Evolutionary conservation across 2,329 filamentous ascomycete species (phyloP).

Genomic region (Cryphonectria radicalis): DNA sequence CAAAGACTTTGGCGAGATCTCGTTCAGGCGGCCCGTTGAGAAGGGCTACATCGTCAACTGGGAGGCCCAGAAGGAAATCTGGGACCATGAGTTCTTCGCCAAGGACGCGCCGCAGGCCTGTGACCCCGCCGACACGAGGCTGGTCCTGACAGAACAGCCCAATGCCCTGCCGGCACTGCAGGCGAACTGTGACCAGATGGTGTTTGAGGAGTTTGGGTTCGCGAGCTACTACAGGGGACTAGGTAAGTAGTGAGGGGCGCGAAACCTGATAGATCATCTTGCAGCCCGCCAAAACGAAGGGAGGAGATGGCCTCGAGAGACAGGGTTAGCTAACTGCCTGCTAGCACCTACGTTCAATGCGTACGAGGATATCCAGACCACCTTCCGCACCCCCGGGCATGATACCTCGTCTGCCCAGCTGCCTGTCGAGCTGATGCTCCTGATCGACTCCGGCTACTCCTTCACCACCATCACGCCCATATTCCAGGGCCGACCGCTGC

Average conservation of each 20-base stretch:
- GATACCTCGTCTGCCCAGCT: slow-evolving; percentile 47
- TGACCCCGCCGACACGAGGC: slow-evolving; percentile 78
- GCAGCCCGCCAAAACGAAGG: too few relatives aligned
- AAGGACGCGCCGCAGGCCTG: slow-evolving; percentile 68
- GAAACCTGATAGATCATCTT: slow-evolving; percentile 28
- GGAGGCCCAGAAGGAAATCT: slow-evolving; percentile 94
- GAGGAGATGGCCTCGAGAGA: not conserved
- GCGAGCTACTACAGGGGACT: slow-evolving; percentile 79
- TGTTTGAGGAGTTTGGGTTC: slow-evolving; percentile 98
- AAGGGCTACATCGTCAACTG: slow-evolving; percentile 95
- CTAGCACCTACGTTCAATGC: slow-evolving; percentile 76
- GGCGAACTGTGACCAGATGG: slow-evolving; percentile 90
- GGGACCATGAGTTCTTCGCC: slow-evolving; percentile 87
- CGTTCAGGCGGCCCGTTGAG: slow-evolving; percentile 87
- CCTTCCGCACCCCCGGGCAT: slow-evolving; percentile 66
- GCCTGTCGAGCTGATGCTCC: slow-evolving; percentile 80
- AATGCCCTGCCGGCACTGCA: slow-evolving; percentile 82
- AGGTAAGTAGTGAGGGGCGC: slow-evolving; percentile 62
- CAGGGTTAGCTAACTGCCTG: slow-evolving; percentile 11
- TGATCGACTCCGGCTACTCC: slow-evolving; percentile 91
- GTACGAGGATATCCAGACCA: slow-evolving; percentile 75
- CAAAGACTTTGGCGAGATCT: slow-evolving; percentile 86
- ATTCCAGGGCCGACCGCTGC: slow-evolving; percentile 78
- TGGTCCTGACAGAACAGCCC: slow-evolving; percentile 84
- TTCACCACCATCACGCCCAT: slow-evolving; percentile 90